Evolutionary conservation across 306 rosid species (phyloP).

Genomic region (Vigna mungo): DNA sequence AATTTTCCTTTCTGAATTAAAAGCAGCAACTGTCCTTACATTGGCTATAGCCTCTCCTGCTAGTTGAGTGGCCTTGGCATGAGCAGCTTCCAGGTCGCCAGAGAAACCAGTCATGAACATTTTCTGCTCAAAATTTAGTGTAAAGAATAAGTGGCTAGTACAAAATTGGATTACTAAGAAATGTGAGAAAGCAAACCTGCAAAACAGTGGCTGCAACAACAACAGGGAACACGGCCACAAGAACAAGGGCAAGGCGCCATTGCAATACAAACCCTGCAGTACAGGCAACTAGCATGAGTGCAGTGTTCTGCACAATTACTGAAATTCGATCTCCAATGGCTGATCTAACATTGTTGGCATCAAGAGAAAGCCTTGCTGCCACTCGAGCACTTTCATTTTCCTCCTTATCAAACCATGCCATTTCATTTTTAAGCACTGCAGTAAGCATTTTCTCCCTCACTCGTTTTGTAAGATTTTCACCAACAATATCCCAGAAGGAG

Average conservation of each 20-base stretch:
- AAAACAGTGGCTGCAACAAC: constrained; percentile 96
- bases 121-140: constrained; percentile 59
- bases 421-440: constrained; percentile 83
- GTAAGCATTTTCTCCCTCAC: constrained; percentile 89
- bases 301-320: constrained; percentile 91
- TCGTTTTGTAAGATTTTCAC: constrained; percentile 88
- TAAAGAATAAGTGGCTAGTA: not conserved
- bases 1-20: constrained; percentile 83
- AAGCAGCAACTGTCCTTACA: constrained; percentile 92
- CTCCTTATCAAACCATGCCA: constrained; percentile 97
- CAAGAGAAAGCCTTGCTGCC: constrained; percentile 86
- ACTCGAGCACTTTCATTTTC: constrained; percentile 93
- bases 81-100: constrained; percentile 88
- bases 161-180: constrained; percentile 6
- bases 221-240: constrained; percentile 91
- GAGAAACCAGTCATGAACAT: constrained; percentile 97
- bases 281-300: constrained; percentile 91
- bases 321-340: constrained; percentile 95
- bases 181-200: constrained; percentile 63
- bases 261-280: constrained; percentile 94
- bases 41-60: constrained; percentile 98
- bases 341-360: constrained; percentile 94
- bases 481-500: constrained; percentile 96
- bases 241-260: constrained; percentile 97
- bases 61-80: constrained; percentile 89